Conservation (phyloP, 352 stramenopile genomes). For the Globisporangium canariense region DNA sequence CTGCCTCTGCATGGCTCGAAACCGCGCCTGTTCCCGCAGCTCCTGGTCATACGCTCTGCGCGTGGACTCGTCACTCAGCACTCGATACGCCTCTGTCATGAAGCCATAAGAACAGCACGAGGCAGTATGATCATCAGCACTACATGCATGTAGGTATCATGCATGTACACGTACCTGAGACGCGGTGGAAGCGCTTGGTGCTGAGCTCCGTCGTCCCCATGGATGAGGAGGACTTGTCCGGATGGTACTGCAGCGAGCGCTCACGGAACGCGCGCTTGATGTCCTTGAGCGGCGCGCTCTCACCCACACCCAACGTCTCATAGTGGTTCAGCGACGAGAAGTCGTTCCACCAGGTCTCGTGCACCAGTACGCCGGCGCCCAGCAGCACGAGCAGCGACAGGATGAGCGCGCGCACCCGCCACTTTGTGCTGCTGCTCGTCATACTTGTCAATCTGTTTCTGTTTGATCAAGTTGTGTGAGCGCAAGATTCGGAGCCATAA, state of each 20-base stretch:
- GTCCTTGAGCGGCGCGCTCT: slow-evolving; percentile 23
- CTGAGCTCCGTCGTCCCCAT: slow-evolving; percentile 22
- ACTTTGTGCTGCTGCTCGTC: not conserved
- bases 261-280: slow-evolving; percentile 66
- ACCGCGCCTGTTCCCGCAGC: slow-evolving; percentile 23
- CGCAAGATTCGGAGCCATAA: not conserved
- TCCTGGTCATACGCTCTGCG: slow-evolving; percentile 27
- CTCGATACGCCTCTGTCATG: slow-evolving; percentile 28
- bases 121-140: not conserved
- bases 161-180: slow-evolving; percentile 22
- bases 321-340: slow-evolving; percentile 39
- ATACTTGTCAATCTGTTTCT: not conserved
- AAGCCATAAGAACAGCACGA: not conserved
- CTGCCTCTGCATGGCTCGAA: slow-evolving; percentile 20
- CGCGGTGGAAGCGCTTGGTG: slow-evolving; percentile 30
- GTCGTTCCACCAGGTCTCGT: slow-evolving; percentile 35
- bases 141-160: not conserved
- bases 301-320: slow-evolving; percentile 30
- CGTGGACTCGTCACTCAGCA: slow-evolving; percentile 22
- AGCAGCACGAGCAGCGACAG: slow-evolving; percentile 10
- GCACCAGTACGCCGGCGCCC: slow-evolving; percentile 9
- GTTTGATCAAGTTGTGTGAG: not conserved
- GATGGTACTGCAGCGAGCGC: slow-evolving; percentile 69
- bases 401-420: slow-evolving; percentile 6
- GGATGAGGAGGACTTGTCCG: slow-evolving; percentile 44